These are phyloP conservation scores for Pseudogymnoascus sp. DNA, from an alignment of 2,329 filamentous ascomycete genomes.

Conservation along the genomic window DNA sequence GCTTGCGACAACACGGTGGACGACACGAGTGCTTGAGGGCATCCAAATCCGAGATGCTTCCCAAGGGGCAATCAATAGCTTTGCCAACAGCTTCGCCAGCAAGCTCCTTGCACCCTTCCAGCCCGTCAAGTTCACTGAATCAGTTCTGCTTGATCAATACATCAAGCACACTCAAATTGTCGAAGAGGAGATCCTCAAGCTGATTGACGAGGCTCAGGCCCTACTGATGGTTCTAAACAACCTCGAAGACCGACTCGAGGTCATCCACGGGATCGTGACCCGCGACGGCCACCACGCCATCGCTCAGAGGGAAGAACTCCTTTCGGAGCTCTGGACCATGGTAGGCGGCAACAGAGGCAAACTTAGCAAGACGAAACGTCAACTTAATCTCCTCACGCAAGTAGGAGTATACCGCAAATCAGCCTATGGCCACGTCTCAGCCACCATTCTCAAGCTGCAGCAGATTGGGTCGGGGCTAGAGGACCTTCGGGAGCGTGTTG, in stretches of 20 bases:
- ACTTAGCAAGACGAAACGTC: constrained; percentile 51
- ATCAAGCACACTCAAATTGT: constrained; percentile 62
- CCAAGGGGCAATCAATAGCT: constrained; percentile 29
- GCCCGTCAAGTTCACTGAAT: constrained; percentile 49
- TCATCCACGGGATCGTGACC: constrained; percentile 61
- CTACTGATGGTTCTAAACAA: constrained; percentile 57
- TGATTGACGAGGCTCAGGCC: constrained; percentile 63
- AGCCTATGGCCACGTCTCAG: constrained; percentile 60
- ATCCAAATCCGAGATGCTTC: constrained; percentile 22
- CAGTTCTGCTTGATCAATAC: constrained; percentile 62
- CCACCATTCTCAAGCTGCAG: constrained; percentile 63
- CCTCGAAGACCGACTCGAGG: constrained; percentile 59
- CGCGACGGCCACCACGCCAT: constrained; percentile 53
- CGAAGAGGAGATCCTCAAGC: constrained; percentile 56
- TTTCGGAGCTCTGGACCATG: constrained; percentile 64
- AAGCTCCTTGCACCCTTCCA: constrained; percentile 53
- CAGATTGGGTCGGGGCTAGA: constrained; percentile 63
- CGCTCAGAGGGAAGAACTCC: constrained; percentile 53
- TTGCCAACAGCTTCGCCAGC: constrained; percentile 30
- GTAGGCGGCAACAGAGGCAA: constrained; percentile 59
- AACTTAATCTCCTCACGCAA: constrained; percentile 54
- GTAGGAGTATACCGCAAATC: constrained; percentile 58
- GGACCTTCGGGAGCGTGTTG: constrained; percentile 63
- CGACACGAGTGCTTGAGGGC: constrained; percentile 40
- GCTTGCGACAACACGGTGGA: constrained; percentile 69